Evolutionary conservation across 163 green algal species (phyloP), one percentile per base, ranked within the genome.

Genomic region (Picocystis sp.): DNA sequence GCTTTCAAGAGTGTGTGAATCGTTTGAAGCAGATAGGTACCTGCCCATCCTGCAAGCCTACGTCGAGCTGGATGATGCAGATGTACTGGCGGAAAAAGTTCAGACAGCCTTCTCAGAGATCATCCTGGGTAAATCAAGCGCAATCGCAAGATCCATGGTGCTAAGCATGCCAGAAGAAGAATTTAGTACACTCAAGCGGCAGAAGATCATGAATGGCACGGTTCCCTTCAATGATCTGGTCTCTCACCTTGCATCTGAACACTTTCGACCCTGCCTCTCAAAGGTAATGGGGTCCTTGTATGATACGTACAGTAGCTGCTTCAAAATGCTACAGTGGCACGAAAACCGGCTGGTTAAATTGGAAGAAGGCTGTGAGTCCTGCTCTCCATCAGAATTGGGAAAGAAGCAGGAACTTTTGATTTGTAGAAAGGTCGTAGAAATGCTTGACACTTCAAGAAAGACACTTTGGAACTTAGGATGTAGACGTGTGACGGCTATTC

Each of bases 251-350:
- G 23, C 64, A 14, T 50, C 48, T 8, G 41, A 47, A 13, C 17
- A 45, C 42, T 72, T 73, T 43, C 45, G 64, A 19, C 24, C 34
- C 44, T 72, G 64, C 45, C 47, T 72, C 11, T 49, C 47, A 13
- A 72, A 73, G n/a, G 71, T 56, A 10, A 47, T 74, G 21, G 55
- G 57, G 12, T 48, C 65, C n/a, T 50, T 72, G 3, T 72, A 64
- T 38, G 64, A 72, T 48, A 22, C 71, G 11, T 21, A 72, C 13
- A 1, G n/a, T 24, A 56, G 50, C 11, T 55, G 71, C 55, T 43
- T 67, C 22, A 14, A 29, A 14, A 72, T 72, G 64, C 56, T 67
- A 22, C 34, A 23, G 6, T 72, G 62, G 47, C 21, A 61, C 47
- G 54, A 17, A 11, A 34, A 52, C 17, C 17, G 17, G 17, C 17